These are phyloP conservation scores for Hyaloscypha finlandica DNA, from an alignment of 495 filamentous ascomycete species.

Conservation along the genomic window DNA sequence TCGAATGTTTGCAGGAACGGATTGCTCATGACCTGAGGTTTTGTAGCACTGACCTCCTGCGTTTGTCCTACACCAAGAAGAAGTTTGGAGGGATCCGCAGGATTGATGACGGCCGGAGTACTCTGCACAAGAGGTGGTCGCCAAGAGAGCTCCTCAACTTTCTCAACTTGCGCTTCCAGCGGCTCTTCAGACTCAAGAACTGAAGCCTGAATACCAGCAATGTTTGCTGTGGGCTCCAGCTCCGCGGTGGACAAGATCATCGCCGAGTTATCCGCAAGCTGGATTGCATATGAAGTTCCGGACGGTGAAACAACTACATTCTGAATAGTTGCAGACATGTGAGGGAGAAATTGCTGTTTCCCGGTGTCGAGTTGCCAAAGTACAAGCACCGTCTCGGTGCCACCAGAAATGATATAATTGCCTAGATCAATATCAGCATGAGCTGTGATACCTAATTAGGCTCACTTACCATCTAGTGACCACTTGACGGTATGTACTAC, in stretches of 20 bases:
- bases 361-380: slow-evolving; percentile 95
- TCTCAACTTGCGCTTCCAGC: slow-evolving; percentile 19
- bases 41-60: slow-evolving; percentile 37
- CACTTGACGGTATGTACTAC: slow-evolving; percentile 80
- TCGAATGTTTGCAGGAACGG: slow-evolving; percentile 83
- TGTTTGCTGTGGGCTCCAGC: slow-evolving; percentile 73
- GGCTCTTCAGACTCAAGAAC: slow-evolving; percentile 24
- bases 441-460: neutral
- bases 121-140: slow-evolving; percentile 46
- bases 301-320: slow-evolving; percentile 77
- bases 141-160: slow-evolving; percentile 36
- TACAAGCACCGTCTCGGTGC: slow-evolving; percentile 84
- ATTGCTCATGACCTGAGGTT: slow-evolving; percentile 36
- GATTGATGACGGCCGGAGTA: slow-evolving; percentile 55
- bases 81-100: slow-evolving; percentile 56
- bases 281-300: slow-evolving; percentile 78
- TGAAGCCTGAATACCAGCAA: slow-evolving; percentile 76
- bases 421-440: slow-evolving; percentile 51
- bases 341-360: slow-evolving; percentile 76
- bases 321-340: slow-evolving; percentile 81
- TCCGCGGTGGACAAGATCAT: slow-evolving; percentile 90
- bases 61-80: slow-evolving; percentile 56
- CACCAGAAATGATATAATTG: slow-evolving; percentile 95
- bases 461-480: slow-evolving; percentile 79
- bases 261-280: slow-evolving; percentile 85